A percentile compares a stretch with the other conserved stretches of the same genome.
phyloP scores from a whole-genome alignment of 192 early-diverging fungal species.

The Dimargaris verticillata region DNA sequence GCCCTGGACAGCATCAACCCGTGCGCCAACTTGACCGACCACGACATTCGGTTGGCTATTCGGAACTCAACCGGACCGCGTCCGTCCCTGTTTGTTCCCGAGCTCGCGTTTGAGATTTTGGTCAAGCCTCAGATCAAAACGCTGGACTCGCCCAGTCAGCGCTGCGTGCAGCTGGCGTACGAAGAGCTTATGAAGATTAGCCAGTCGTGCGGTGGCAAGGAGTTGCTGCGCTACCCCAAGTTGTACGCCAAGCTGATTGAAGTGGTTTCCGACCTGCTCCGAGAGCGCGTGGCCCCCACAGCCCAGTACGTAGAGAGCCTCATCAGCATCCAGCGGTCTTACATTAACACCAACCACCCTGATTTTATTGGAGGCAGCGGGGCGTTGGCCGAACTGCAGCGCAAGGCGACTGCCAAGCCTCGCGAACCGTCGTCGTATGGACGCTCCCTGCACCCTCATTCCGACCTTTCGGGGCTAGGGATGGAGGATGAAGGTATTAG shows the following conservation, averaged over 20 bases:
- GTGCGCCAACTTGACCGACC: conserved; percentile 45
- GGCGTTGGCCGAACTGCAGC: conserved; percentile 55
- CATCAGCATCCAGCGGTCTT: conserved; percentile 64
- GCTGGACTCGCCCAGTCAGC: conserved; percentile 54
- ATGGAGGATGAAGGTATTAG: conserved; percentile 6
- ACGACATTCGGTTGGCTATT: conserved; percentile 66
- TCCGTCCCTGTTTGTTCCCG: conserved; percentile 66
- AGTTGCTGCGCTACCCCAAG: conserved; percentile 58
- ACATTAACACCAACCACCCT: conserved; percentile 75
- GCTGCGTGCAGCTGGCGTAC: conserved; percentile 69
- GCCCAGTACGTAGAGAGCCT: conserved; percentile 60
- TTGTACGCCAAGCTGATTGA: conserved; percentile 56
- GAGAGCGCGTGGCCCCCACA: conserved; percentile 56
- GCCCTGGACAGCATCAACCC: conserved; percentile 58
- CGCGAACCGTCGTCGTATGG: conserved; percentile 13
- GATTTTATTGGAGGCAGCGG: conserved; percentile 67
- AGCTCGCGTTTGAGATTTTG: conserved; percentile 68
- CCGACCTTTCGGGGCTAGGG: no score
- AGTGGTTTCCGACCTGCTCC: conserved; percentile 59
- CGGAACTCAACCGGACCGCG: conserved; percentile 69
- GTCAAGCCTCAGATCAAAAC: conserved; percentile 66
- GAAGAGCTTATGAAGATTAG: conserved; percentile 70
- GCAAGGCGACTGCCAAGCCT: conserved; percentile 44
- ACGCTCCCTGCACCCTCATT: no score
- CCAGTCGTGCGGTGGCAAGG: conserved; percentile 57